Percentiles rank a stretch among this genome's conserved stretches.
Evolutionary conservation across 257 asterid genomes (phyloP).

Genomic region (Solanum piurae): DNA sequence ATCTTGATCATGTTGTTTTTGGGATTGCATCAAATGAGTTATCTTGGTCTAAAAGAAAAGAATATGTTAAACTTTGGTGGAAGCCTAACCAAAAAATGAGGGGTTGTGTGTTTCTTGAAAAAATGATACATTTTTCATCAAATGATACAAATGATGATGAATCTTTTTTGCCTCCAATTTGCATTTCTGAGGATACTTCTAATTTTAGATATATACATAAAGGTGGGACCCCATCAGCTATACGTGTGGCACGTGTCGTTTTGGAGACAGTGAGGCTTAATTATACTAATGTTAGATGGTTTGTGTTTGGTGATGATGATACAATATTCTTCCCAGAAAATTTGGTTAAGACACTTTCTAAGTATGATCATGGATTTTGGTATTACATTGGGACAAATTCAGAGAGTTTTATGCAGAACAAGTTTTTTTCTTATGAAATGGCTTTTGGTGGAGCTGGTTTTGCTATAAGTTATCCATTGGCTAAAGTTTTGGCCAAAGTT

Average conservation of each 20-base stretch:
- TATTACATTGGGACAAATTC: conserved; percentile 67
- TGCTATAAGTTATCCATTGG: conserved; percentile 80
- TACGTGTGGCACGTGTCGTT: conserved; percentile 67
- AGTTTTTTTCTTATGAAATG: conserved; percentile 46
- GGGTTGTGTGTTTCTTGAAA: conserved; percentile 76
- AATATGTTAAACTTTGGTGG: conserved; percentile 70
- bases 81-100: conserved; percentile 35
- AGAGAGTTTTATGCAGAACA: conserved; percentile 50
- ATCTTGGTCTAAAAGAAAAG: conserved; percentile 45
- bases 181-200: conserved; percentile 57
- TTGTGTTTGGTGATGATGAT: conserved; percentile 85
- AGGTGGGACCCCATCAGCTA: conserved; percentile 59
- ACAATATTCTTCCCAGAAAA: conserved; percentile 78
- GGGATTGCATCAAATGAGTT: conserved; percentile 57
- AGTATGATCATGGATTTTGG: conserved; percentile 74
- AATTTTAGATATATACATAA: conserved; percentile 47
- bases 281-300: conserved; percentile 62
- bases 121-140: neutral
- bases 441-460: conserved; percentile 94
- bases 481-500: conserved; percentile 44
- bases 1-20: conserved; percentile 57
- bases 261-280: conserved; percentile 47
- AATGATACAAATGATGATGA: neutral
- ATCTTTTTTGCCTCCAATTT: conserved; percentile 38
- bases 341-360: conserved; percentile 58